Percentiles rank a stretch among this genome's conserved stretches.
phyloP scores from a whole-genome alignment of 495 filamentous ascomycete genomes.

The Lepraria neglecta region DNA sequence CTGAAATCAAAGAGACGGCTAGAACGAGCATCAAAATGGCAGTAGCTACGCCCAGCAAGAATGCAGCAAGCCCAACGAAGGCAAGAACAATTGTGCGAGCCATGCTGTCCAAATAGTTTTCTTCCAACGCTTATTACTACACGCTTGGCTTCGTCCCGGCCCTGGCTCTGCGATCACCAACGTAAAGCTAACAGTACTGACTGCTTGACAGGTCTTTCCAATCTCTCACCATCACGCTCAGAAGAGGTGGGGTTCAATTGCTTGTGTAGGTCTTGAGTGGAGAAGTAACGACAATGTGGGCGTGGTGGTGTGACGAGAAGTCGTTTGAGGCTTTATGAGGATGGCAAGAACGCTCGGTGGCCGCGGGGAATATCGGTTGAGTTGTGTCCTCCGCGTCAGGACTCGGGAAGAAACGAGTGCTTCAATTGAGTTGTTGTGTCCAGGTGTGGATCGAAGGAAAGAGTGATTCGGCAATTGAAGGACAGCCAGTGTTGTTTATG shows the following conservation, averaged over 20 bases:
- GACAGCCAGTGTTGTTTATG: not conserved
- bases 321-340: not conserved
- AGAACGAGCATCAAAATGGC: slow-evolving; percentile 32
- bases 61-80: slow-evolving; percentile 27
- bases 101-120: slow-evolving; percentile 12
- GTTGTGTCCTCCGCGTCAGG: too few species aligned
- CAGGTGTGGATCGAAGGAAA: not conserved
- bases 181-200: not conserved
- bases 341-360: not conserved
- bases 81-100: slow-evolving; percentile 12
- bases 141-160: not conserved
- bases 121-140: not conserved
- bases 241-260: not conserved
- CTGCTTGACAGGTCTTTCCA: not conserved
- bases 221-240: not conserved
- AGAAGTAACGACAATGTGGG: not conserved
- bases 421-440: not conserved
- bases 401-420: too few species aligned
- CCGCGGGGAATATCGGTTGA: not conserved
- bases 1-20: slow-evolving; percentile 25
- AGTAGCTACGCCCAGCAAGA: slow-evolving; percentile 27
- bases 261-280: not conserved
- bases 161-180: not conserved
- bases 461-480: not conserved
- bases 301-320: not conserved